Conservation (phyloP, 805 yeast genomes). For the Isabelozyma gotoi region DNA sequence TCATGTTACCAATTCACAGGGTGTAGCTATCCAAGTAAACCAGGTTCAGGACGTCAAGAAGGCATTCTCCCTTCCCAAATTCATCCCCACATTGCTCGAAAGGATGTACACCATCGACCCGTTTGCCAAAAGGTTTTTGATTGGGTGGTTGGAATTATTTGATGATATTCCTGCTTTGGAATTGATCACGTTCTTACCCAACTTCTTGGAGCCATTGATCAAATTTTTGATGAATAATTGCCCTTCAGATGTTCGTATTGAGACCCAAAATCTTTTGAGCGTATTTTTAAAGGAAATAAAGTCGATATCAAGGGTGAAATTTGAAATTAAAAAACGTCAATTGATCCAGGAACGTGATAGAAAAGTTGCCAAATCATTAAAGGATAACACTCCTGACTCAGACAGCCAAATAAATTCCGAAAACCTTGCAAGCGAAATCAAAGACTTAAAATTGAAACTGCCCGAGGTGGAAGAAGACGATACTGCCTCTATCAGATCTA, state of each 20-base stretch:
- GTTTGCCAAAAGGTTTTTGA: conserved; percentile 84
- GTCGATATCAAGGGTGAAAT: conserved; percentile 68
- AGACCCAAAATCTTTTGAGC: conserved; percentile 76
- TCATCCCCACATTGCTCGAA: conserved; percentile 88
- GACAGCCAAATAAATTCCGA: background rate
- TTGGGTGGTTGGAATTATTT: conserved; percentile 90
- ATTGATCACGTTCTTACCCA: conserved; percentile 81
- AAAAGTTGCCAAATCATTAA: background rate
- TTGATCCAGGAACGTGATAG: conserved; percentile 12
- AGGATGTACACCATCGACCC: conserved; percentile 92
- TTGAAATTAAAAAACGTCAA: conserved; percentile 38
- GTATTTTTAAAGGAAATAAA: conserved; percentile 77
- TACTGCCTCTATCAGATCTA: conserved; percentile 23
- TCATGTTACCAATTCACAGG: conserved; percentile 52
- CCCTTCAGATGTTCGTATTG: conserved; percentile 82
- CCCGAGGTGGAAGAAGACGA: conserved; percentile 10
- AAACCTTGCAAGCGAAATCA: background rate
- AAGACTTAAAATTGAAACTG: background rate
- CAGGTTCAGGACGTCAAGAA: conserved; percentile 56
- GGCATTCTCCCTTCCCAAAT: conserved; percentile 82
- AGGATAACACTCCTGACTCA: background rate
- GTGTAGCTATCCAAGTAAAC: conserved; percentile 60
- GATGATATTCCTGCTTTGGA: conserved; percentile 93
- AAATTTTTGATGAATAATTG: conserved; percentile 74
- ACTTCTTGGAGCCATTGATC: conserved; percentile 81